phyloP scores from a whole-genome alignment of 2,329 filamentous ascomycete genomes.

The Penicillium freii region DNA sequence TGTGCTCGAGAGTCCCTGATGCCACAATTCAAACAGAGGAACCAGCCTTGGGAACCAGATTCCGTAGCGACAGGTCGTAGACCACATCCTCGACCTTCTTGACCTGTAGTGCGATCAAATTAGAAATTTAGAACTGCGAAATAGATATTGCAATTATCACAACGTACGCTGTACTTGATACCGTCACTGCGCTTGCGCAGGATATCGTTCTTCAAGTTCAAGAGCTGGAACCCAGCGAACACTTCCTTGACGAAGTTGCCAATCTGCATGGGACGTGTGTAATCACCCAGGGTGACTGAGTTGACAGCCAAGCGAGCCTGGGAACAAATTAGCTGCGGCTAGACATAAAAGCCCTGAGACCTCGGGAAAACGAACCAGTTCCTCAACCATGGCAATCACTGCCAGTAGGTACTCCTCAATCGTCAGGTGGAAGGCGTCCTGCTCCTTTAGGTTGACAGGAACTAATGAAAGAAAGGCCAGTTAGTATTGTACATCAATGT shows the following conservation, averaged over 20 bases:
- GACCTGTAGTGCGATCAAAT: constrained; percentile 51
- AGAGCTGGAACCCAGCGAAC: constrained; percentile 91
- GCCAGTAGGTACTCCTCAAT: constrained; percentile 96
- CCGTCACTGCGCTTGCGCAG: constrained; percentile 84
- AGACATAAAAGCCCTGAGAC: background rate
- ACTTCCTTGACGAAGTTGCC: constrained; percentile 91
- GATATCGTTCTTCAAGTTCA: constrained; percentile 96
- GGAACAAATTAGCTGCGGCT: background rate
- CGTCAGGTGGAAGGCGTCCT: constrained; percentile 88
- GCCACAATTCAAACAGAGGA: constrained; percentile 14
- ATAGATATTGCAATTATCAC: background rate
- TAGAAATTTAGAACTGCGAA: background rate
- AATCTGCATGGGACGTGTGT: constrained; percentile 79
- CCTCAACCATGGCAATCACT: constrained; percentile 82
- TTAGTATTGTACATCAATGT: background rate
- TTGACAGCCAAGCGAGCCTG: constrained; percentile 85
- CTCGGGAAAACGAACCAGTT: constrained; percentile 57
- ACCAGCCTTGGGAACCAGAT: constrained; percentile 62
- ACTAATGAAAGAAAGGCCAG: constrained; percentile 51
- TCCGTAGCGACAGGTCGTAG: constrained; percentile 87
- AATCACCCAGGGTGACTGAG: constrained; percentile 87
- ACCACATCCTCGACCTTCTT: constrained; percentile 99
- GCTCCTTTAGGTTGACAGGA: constrained; percentile 84
- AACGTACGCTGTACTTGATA: constrained; percentile 77
- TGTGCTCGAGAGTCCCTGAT: background rate